Conservation (phyloP, 2,329 filamentous ascomycete genomes). For the Cercospora zeae-maydis region DNA sequence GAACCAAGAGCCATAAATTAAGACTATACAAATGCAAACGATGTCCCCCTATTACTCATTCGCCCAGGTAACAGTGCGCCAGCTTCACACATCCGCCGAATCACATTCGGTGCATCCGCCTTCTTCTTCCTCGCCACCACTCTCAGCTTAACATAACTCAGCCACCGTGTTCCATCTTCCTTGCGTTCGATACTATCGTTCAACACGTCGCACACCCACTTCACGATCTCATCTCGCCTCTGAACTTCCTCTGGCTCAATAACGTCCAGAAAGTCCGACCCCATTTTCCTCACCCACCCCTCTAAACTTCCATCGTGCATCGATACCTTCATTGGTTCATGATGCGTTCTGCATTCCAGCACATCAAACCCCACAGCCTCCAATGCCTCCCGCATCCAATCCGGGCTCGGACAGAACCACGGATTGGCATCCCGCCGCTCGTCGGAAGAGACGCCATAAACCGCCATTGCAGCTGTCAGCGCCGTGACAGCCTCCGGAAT, state of each 20-base stretch:
- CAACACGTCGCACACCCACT: constrained; percentile 55
- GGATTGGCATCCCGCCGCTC: constrained; percentile 48
- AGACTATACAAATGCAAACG: not conserved
- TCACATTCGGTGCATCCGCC: not conserved
- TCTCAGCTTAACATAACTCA: constrained; percentile 47
- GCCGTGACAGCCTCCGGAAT: constrained; percentile 60
- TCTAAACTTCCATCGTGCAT: constrained; percentile 47
- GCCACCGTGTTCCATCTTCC: constrained; percentile 52
- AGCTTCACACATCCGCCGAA: constrained; percentile 4
- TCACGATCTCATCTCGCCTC: constrained; percentile 52
- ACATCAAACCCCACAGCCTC: constrained; percentile 43
- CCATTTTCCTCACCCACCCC: constrained; percentile 65
- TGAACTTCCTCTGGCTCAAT: constrained; percentile 45
- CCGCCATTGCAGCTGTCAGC: constrained; percentile 51
- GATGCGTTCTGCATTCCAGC: constrained; percentile 56
- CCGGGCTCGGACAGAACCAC: constrained; percentile 65
- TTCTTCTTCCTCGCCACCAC: constrained; percentile 38
- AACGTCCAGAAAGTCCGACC: constrained; percentile 50
- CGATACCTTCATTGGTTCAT: constrained; percentile 58
- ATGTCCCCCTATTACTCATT: constrained; percentile 5
- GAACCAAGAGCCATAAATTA: not conserved
- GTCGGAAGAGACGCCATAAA: constrained; percentile 42
- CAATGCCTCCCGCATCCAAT: constrained; percentile 49
- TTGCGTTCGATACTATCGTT: constrained; percentile 54
- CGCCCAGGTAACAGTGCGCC: constrained; percentile 2